Evolutionary conservation across 2,329 filamentous ascomycete genomes (phyloP).

Genomic region (Aspergillus niger): DNA sequence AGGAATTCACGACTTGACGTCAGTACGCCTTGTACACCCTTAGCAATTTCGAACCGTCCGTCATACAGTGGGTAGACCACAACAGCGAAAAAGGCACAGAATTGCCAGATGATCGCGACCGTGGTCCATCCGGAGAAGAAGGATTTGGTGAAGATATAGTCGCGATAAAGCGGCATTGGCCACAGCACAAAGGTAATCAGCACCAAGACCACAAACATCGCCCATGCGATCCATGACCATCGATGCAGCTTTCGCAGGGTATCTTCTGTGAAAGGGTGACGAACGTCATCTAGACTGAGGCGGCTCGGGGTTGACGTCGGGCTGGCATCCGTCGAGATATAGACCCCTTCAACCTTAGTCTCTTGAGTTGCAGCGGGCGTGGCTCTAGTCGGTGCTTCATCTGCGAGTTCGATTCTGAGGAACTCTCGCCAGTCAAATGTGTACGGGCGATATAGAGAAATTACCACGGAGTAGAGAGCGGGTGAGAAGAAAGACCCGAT

Average conservation of each 20-base stretch:
- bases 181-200: conserved; percentile 51
- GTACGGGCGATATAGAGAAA: conserved; percentile 45
- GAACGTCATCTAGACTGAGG: conserved; percentile 42
- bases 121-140: conserved; percentile 52
- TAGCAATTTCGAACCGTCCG: conserved; percentile 46
- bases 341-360: conserved; percentile 1
- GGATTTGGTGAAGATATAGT: conserved; percentile 50
- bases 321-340: neutral
- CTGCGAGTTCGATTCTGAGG: conserved; percentile 50
- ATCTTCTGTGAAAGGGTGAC: conserved; percentile 46
- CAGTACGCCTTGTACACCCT: conserved; percentile 25
- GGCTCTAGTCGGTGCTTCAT: conserved; percentile 30
- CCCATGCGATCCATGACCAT: conserved; percentile 46
- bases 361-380: conserved; percentile 1
- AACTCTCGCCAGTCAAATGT: conserved; percentile 51
- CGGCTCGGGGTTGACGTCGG: conserved; percentile 4
- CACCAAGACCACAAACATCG: conserved; percentile 46
- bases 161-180: conserved; percentile 54
- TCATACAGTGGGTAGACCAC: conserved; percentile 53
- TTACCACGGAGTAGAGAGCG: conserved; percentile 48
- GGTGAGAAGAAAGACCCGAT: conserved; percentile 52
- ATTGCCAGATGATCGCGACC: conserved; percentile 53
- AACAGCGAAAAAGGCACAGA: conserved; percentile 50
- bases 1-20: neutral
- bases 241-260: conserved; percentile 38